Conservation (phyloP, 768 basidiomycete genomes). For the Boletus eberwhitei region DNA sequence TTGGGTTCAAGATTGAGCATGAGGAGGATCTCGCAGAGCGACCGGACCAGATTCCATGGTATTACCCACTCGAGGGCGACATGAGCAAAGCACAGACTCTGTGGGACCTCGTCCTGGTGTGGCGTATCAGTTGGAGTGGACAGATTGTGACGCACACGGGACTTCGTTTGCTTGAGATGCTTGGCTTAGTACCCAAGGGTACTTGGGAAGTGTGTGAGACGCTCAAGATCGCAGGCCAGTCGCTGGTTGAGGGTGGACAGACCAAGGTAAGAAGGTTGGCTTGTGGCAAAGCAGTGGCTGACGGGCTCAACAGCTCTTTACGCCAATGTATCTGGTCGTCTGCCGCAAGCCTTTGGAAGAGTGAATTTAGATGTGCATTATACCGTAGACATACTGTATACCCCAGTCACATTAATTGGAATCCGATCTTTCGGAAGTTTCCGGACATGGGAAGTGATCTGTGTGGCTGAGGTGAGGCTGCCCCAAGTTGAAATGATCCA, state of each 20-base stretch:
- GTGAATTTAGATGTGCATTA: not conserved
- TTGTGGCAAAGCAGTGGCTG: not conserved
- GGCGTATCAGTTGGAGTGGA: constrained; percentile 89
- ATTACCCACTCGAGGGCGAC: constrained; percentile 96
- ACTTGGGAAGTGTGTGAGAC: constrained; percentile 88
- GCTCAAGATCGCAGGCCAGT: constrained; percentile 74
- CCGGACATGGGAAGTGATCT: constrained; percentile 12
- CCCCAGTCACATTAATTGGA: constrained; percentile 10
- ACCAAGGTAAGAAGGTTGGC: constrained; percentile 56
- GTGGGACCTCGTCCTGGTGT: constrained; percentile 88
- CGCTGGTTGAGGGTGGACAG: constrained; percentile 82
- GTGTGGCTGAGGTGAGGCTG: constrained; percentile 20
- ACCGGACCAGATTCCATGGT: constrained; percentile 79
- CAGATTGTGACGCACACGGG: constrained; percentile 79
- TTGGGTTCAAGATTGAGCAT: constrained; percentile 85
- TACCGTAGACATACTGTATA: not conserved
- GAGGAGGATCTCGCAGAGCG: constrained; percentile 95
- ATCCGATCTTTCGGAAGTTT: constrained; percentile 29
- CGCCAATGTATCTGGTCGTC: constrained; percentile 80
- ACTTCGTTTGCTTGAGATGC: constrained; percentile 70
- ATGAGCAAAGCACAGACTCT: constrained; percentile 86
- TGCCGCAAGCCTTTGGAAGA: constrained; percentile 46
- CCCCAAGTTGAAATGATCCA: constrained; percentile 1
- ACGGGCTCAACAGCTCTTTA: constrained; percentile 60
- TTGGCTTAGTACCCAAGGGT: constrained; percentile 86